These are phyloP conservation scores for Cryptococcus hybrid DNA, from an alignment of 1,284 basidiomycete species.

Conservation along the genomic window DNA sequence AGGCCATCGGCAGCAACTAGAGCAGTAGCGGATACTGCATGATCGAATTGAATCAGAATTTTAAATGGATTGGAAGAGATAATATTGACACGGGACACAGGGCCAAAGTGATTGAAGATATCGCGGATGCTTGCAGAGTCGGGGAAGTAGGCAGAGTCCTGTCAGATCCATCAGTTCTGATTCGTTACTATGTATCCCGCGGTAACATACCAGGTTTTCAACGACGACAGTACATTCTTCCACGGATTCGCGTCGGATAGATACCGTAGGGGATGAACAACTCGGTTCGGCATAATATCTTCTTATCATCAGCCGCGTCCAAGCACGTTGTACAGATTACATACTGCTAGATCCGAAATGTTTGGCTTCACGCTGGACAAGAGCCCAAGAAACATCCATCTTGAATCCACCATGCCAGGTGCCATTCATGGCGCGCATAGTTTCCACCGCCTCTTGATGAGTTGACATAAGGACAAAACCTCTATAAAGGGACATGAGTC, in stretches of 20 bases:
- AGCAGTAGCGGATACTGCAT: conserved; percentile 25
- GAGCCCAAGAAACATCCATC: conserved; percentile 46
- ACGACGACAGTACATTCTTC: conserved; percentile 32
- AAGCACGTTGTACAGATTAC: background rate
- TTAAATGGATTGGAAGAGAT: conserved; percentile 19
- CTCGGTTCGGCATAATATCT: conserved; percentile 38
- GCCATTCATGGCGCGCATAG: conserved; percentile 39
- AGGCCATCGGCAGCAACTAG: conserved; percentile 33
- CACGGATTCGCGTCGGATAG: conserved; percentile 19
- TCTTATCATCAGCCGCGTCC: conserved; percentile 6
- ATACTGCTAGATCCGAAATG: conserved; percentile 23
- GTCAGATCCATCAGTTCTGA: background rate
- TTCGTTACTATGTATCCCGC: background rate
- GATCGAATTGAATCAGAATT: conserved; percentile 37
- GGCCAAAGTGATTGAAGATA: conserved; percentile 38
- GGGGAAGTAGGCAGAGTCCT: conserved; percentile 38
- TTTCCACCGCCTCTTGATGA: conserved; percentile 33
- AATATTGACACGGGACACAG: conserved; percentile 28
- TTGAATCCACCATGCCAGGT: conserved; percentile 36
- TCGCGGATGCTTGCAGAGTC: conserved; percentile 25
- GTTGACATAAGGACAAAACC: conserved; percentile 45
- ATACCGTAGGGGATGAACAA: conserved; percentile 39
- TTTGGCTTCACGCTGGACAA: conserved; percentile 43
- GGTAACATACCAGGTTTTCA: conserved; percentile 36
- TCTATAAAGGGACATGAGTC: conserved; percentile 8